Evolutionary conservation across 129 eudicot genomes (phyloP).

Genomic region (Apium graveolens): DNA sequence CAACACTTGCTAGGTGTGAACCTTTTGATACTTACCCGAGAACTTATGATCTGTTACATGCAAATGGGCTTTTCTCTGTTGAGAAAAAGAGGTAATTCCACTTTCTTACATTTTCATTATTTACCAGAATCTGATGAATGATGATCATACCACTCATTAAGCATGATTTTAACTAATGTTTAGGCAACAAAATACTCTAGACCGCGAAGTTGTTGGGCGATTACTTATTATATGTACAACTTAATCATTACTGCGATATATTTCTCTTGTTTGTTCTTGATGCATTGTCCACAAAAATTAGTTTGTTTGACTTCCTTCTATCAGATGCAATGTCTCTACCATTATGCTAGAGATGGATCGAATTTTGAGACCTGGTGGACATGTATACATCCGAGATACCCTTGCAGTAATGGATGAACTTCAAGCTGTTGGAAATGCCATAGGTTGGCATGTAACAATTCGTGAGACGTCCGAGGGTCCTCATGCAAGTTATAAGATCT

Average conservation of each 20-base stretch:
- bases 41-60: constrained; percentile 88
- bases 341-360: constrained; percentile 98
- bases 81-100: constrained; percentile 70
- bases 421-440: constrained; percentile 64
- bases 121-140: neutral
- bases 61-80: constrained; percentile 77
- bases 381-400: constrained; percentile 77
- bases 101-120: neutral
- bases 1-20: constrained; percentile 62
- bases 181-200: neutral
- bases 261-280: neutral
- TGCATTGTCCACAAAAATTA: neutral
- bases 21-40: constrained; percentile 96
- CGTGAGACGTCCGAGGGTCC: constrained; percentile 93
- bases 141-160: neutral
- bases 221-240: neutral
- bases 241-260: neutral
- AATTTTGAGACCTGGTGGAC: constrained; percentile 94
- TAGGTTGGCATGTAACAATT: constrained; percentile 73
- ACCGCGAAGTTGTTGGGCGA: neutral
- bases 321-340: constrained; percentile 72
- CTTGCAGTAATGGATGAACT: constrained; percentile 68
- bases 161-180: neutral
- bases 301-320: neutral
- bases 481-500: constrained; percentile 76